Conservation (phyloP, 768 basidiomycete species). For the Solioccasus polychromus region DNA sequence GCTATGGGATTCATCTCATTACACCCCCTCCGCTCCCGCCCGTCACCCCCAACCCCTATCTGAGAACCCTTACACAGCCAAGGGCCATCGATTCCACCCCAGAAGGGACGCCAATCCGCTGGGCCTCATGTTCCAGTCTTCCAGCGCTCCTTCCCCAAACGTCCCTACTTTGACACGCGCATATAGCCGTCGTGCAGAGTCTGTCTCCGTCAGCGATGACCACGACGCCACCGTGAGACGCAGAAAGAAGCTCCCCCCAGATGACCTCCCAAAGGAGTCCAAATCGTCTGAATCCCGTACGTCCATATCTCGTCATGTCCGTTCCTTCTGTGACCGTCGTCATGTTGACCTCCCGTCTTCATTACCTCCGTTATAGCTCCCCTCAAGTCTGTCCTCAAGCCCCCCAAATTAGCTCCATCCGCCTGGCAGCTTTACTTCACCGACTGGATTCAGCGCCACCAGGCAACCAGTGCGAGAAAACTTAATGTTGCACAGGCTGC, state of each 20-base stretch:
- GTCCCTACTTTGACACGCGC: slow-evolving; percentile 50
- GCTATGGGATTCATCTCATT: slow-evolving; percentile 55
- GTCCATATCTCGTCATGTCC: slow-evolving; percentile 34
- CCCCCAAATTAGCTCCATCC: slow-evolving; percentile 88
- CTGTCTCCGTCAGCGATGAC: slow-evolving; percentile 57
- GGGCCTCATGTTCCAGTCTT: slow-evolving; percentile 61
- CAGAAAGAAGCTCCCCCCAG: slow-evolving; percentile 42
- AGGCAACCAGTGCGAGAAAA: slow-evolving; percentile 75
- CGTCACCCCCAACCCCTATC: slow-evolving; percentile 46
- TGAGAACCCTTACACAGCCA: slow-evolving; percentile 41
- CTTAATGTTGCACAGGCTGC: slow-evolving; percentile 94
- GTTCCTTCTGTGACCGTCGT: slow-evolving; percentile 25
- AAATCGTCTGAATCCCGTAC: slow-evolving; percentile 47
- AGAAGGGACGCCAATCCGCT: slow-evolving; percentile 43
- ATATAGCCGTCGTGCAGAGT: slow-evolving; percentile 69
- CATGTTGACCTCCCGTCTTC: slow-evolving; percentile 25
- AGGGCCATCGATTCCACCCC: slow-evolving; percentile 37
- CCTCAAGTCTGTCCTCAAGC: slow-evolving; percentile 75
- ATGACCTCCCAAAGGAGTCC: slow-evolving; percentile 35
- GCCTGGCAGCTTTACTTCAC: slow-evolving; percentile 98
- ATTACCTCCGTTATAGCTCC: slow-evolving; percentile 46
- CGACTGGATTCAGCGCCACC: slow-evolving; percentile 88
- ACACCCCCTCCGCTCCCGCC: slow-evolving; percentile 41
- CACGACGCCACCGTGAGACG: slow-evolving; percentile 73
- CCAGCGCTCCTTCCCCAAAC: slow-evolving; percentile 64